phyloP scores from a whole-genome alignment of 1,139 yeast species.

The Lodderomyces margitis region DNA sequence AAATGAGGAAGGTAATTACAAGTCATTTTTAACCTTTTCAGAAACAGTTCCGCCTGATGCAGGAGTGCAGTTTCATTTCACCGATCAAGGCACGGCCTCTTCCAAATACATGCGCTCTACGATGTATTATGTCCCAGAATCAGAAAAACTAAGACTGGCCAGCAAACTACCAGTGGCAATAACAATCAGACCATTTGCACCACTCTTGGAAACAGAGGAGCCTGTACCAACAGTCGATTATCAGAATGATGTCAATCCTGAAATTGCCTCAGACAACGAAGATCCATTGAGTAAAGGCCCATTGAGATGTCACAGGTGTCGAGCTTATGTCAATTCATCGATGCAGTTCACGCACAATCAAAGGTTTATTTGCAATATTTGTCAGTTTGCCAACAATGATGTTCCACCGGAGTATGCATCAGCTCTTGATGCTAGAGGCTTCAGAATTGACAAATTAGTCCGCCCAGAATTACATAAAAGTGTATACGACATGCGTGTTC shows the following conservation, averaged over 20 bases:
- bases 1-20: conserved; percentile 24
- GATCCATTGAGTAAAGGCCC: conserved; percentile 57
- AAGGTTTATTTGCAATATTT: conserved; percentile 78
- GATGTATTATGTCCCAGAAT: conserved; percentile 80
- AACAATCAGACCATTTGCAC: conserved; percentile 83
- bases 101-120: conserved; percentile 78
- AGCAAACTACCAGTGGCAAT: conserved; percentile 82
- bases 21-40: conserved; percentile 65
- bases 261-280: conserved; percentile 8
- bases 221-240: conserved; percentile 72
- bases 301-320: conserved; percentile 86
- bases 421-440: conserved; percentile 58
- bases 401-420: conserved; percentile 69
- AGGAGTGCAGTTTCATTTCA: conserved; percentile 64
- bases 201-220: conserved; percentile 44
- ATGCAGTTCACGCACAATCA: conserved; percentile 70
- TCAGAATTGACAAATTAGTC: conserved; percentile 59
- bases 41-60: conserved; percentile 81
- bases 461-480: conserved; percentile 83
- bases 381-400: conserved; percentile 68
- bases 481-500: conserved; percentile 82
- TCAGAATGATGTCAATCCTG: conserved; percentile 12
- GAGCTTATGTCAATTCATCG: conserved; percentile 84
- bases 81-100: conserved; percentile 83
- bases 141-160: conserved; percentile 65